These are phyloP conservation scores for Colletotrichum musae DNA, from an alignment of 2,329 filamentous ascomycete species.

Conservation along the genomic window DNA sequence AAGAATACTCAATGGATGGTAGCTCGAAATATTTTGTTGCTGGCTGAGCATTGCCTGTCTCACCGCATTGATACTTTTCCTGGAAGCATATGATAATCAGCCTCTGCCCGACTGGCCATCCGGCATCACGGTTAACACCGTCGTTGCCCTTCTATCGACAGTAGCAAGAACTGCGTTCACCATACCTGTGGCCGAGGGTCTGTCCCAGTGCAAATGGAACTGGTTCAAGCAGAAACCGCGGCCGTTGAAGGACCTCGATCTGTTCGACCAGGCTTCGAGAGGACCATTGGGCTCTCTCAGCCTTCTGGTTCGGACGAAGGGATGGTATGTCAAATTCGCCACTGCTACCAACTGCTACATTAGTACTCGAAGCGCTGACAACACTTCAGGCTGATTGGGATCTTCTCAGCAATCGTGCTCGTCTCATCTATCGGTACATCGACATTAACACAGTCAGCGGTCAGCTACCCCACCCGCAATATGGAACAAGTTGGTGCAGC, in stretches of 20 bases:
- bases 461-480: constrained; percentile 26
- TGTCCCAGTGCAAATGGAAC: constrained; percentile 46
- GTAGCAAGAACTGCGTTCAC: constrained; percentile 43
- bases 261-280: constrained; percentile 43
- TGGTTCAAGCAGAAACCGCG: constrained; percentile 42
- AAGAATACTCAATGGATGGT: neutral
- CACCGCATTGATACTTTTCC: neutral
- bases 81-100: constrained; percentile 33
- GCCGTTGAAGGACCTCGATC: constrained; percentile 43
- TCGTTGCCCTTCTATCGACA: constrained; percentile 46
- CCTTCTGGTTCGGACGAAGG: constrained; percentile 41
- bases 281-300: constrained; percentile 42
- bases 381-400: neutral
- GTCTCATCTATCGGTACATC: constrained; percentile 39
- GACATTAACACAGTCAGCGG: constrained; percentile 39
- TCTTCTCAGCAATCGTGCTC: constrained; percentile 33
- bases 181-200: constrained; percentile 44
- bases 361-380: too few relatives aligned
- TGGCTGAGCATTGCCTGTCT: neutral
- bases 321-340: constrained; percentile 10
- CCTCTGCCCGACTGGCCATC: constrained; percentile 42
- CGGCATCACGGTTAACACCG: constrained; percentile 47
- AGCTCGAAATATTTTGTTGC: neutral
- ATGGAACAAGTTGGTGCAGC: too few relatives aligned
- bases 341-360: too few relatives aligned